Evolutionary conservation across 176 grass and related monocot species (phyloP).

Genomic region (Aegilops longissima): DNA sequence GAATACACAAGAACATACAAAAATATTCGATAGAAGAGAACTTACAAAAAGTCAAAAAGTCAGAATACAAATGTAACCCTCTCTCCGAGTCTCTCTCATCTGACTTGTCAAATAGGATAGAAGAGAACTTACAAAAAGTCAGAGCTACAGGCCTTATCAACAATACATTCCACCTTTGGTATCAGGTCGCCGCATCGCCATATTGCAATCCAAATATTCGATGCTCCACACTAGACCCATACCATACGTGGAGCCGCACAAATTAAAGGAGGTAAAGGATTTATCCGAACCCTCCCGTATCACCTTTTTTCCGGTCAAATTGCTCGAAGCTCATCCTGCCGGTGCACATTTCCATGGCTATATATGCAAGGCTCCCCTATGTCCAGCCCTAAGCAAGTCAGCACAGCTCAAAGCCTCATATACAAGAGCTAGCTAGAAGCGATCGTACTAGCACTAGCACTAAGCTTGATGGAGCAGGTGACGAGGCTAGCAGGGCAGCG

Average conservation of each 20-base stretch:
- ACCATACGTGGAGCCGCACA: not conserved
- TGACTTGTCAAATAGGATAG: slow-evolving; percentile 34
- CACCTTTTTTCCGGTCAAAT: not conserved
- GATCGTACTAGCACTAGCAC: not conserved
- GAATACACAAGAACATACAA: not conserved
- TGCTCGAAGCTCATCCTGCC: not conserved
- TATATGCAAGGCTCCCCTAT: not conserved
- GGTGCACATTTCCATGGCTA: not conserved
- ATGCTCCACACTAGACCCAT: not conserved
- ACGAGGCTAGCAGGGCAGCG: slow-evolving; percentile 64
- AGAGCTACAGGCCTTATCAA: slow-evolving; percentile 33
- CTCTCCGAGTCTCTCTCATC: slow-evolving; percentile 22
- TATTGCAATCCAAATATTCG: slow-evolving; percentile 42
- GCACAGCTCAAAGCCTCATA: not conserved
- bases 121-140: slow-evolving; percentile 17
- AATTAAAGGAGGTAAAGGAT: not conserved
- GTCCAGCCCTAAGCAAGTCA: not conserved
- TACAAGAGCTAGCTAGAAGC: too few species aligned
- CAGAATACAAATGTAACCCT: too few species aligned
- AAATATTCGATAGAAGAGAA: too few species aligned
- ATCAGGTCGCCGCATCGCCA: slow-evolving; percentile 6
- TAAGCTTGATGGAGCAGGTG: slow-evolving; percentile 43
- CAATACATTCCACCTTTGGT: slow-evolving; percentile 10
- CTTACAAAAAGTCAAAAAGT: too few species aligned
- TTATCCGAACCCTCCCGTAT: not conserved